These are phyloP conservation scores for Lathyrus sativus DNA, from an alignment of 306 rosid genomes.

Conservation along the genomic window DNA sequence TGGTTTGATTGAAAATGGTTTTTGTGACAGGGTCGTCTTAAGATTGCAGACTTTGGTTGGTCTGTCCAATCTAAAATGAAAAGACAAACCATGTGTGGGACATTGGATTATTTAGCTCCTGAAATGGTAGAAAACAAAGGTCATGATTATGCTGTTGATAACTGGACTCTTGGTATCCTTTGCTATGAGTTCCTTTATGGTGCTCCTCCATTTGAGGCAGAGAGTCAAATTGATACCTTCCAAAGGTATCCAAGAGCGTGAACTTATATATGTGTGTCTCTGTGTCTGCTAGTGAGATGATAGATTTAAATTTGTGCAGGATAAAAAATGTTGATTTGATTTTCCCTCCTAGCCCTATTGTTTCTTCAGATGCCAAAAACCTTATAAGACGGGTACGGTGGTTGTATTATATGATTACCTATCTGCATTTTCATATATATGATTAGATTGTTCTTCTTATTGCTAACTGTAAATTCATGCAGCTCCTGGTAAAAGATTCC, in stretches of 20 bases:
- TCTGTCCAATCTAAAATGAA: conserved; percentile 84
- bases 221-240: conserved; percentile 79
- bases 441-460: conserved; percentile 26
- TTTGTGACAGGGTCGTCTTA: conserved; percentile 71
- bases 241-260: conserved; percentile 47
- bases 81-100: conserved; percentile 93
- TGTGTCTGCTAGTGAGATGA: no score
- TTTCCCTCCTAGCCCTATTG: conserved; percentile 63
- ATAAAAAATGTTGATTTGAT: conserved; percentile 68
- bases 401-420: neutral
- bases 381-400: conserved; percentile 63
- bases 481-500: conserved; percentile 86
- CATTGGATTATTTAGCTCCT: conserved; percentile 89
- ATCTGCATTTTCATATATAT: neutral
- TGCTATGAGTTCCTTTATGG: conserved; percentile 92
- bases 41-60: conserved; percentile 98
- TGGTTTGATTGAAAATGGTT: conserved; percentile 23
- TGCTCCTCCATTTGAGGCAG: conserved; percentile 90
- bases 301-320: conserved; percentile 46
- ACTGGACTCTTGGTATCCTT: conserved; percentile 89
- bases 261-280: no score
- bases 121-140: conserved; percentile 90
- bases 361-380: conserved; percentile 71
- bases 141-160: conserved; percentile 87
- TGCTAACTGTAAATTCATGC: conserved; percentile 35